Percentiles rank a stretch among this genome's conserved stretches.
These are phyloP conservation scores for Penicillium sp. DNA, from an alignment of 2,329 filamentous ascomycete genomes.

Conservation along the genomic window DNA sequence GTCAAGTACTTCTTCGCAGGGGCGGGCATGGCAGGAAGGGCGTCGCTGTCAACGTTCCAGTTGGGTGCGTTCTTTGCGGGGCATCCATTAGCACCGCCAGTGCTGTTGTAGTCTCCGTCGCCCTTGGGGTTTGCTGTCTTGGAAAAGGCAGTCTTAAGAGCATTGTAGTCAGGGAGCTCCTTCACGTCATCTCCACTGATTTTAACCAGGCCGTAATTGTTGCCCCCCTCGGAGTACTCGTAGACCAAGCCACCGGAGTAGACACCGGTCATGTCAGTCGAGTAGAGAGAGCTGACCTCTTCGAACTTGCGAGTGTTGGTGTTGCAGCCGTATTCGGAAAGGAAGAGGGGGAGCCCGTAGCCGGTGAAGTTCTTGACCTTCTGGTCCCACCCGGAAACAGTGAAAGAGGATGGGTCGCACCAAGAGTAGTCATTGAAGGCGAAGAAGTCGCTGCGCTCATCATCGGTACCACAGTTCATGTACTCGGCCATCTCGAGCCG, in stretches of 20 bases:
- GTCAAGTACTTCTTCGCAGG: slow-evolving; percentile 59
- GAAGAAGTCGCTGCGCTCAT: slow-evolving; percentile 83
- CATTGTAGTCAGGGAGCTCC: slow-evolving; percentile 64
- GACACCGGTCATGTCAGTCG: slow-evolving; percentile 75
- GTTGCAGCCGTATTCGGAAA: slow-evolving; percentile 93
- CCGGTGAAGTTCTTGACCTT: slow-evolving; percentile 86
- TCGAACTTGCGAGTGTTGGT: slow-evolving; percentile 78
- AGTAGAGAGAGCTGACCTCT: slow-evolving; percentile 80
- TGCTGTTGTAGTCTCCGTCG: slow-evolving; percentile 61
- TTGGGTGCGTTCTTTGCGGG: slow-evolving; percentile 52
- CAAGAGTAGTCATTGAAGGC: slow-evolving; percentile 83
- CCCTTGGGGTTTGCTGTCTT: slow-evolving; percentile 54
- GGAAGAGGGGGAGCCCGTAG: slow-evolving; percentile 87
- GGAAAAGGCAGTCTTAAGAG: slow-evolving; percentile 53
- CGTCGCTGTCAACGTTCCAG: slow-evolving; percentile 58
- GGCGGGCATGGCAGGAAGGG: slow-evolving; percentile 59
- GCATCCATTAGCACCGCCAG: slow-evolving; percentile 55
- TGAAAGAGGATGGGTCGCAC: slow-evolving; percentile 77
- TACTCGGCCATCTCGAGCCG: slow-evolving; percentile 83
- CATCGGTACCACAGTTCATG: slow-evolving; percentile 89
- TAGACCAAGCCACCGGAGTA: slow-evolving; percentile 97
- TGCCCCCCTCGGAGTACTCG: slow-evolving; percentile 86
- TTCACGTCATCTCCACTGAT: slow-evolving; percentile 58
- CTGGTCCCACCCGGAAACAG: slow-evolving; percentile 74
- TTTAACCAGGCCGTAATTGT: slow-evolving; percentile 77